Conservation (phyloP, 75 land plant species). For the Ceratopteris richardii region DNA sequence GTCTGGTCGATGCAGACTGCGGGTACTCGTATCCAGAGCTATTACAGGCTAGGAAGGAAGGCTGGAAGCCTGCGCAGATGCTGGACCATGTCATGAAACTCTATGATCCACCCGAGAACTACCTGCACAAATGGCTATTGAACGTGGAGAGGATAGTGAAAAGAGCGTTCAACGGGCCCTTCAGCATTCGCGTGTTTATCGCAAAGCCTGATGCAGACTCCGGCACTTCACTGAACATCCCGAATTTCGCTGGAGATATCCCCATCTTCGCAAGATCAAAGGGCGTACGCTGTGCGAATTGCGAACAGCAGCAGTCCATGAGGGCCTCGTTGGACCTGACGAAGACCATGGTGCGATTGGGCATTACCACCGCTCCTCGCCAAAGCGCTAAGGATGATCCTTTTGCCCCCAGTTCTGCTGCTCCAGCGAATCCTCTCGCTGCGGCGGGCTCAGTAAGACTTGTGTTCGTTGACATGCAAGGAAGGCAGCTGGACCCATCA, state of each 20-base stretch:
- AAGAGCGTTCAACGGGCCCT: conserved; percentile 5
- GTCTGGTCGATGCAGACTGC: conserved; percentile 2
- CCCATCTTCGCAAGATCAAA: neutral
- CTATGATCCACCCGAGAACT: conserved; percentile 5
- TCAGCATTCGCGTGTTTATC: neutral
- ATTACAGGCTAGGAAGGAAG: neutral
- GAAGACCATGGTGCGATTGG: conserved; percentile 5
- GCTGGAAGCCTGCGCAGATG: conserved; percentile 1
- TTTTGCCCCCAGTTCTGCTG: neutral
- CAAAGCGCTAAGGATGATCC: neutral
- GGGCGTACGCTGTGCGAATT: conserved; percentile 2
- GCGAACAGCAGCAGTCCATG: conserved; percentile 1
- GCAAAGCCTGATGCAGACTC: neutral
- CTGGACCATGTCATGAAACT: neutral
- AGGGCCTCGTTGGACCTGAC: conserved; percentile 6
- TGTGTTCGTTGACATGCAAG: neutral
- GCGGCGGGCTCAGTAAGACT: neutral
- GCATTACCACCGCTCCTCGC: neutral
- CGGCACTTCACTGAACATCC: neutral
- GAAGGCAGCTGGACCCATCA: neutral
- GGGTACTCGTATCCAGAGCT: conserved; percentile 4
- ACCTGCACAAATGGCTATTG: neutral
- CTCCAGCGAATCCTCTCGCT: neutral
- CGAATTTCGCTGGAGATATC: neutral
- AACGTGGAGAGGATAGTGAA: neutral